These are phyloP conservation scores for Populus davidiana DNA, from an alignment of 345 rosid species.

Conservation along the genomic window DNA sequence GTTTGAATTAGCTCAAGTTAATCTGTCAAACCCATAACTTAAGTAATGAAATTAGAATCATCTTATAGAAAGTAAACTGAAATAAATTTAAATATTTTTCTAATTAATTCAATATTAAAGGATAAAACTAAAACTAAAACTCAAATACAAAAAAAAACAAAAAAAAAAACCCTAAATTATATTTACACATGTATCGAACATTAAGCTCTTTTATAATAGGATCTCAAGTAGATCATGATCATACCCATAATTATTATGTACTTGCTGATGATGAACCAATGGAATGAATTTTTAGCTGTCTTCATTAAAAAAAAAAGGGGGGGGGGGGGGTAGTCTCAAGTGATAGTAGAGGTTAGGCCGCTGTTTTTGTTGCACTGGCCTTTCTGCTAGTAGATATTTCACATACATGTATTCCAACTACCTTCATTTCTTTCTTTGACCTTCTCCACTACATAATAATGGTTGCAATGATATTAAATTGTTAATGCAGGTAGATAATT, in stretches of 20 bases:
- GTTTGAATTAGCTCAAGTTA: rapidly evolving
- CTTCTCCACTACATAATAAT: not conserved
- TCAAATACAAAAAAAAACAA: too few species aligned
- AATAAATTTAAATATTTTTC: rapidly evolving
- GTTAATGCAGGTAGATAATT: not conserved
- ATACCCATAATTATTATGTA: not conserved
- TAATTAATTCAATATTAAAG: rapidly evolving
- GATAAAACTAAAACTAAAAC: too few species aligned
- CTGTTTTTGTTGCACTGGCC: not conserved
- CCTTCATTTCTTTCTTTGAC: not conserved
- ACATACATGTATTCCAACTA: not conserved
- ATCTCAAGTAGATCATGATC: not conserved
- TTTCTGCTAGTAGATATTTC: not conserved
- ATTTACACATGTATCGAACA: too few species aligned
- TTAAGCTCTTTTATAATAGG: too few species aligned
- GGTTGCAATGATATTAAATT: not conserved
- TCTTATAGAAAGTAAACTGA: too few species aligned
- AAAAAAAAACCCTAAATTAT: too few species aligned
- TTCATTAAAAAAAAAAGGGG: too few species aligned
- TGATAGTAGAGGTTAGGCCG: not conserved
- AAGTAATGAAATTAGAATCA: too few species aligned
- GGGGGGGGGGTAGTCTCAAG: not conserved
- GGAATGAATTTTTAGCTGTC: not conserved
- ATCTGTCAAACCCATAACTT: rapidly evolving
- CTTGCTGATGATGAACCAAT: too few species aligned